Base-by-base conservation (phyloP, 2,329 filamentous ascomycete genomes). In the Aureobasidium subglaciale region DNA sequence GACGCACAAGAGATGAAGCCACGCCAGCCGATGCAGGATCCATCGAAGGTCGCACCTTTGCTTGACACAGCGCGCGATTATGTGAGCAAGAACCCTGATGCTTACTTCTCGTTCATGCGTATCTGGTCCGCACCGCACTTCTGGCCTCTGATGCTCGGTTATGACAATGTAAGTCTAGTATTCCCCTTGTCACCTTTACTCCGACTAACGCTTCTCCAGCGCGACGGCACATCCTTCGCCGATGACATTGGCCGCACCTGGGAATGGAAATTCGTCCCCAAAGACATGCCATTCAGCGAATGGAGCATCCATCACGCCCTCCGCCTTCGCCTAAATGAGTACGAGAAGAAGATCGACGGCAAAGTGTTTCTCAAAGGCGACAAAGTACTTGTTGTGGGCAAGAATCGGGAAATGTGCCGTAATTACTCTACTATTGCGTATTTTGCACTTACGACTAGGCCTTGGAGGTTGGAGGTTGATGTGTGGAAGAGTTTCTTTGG, bases 401-500 rank as follows among this genome's bases (percentile, higher is more conserved):
- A 64, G 37, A 68, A 75, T 58, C 65, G 71, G 61, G 61, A 65
- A n/a, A 73, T 77, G 27, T 60, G 74, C 58, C 63, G 70, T 56
- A 65, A 65, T 56, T 64, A 73, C 57, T 70, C 65, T 3, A 69
- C 67, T 16, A 73, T 69, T 0, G 71, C 71, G 0, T 71, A 71
- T 18, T 79, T 73, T 66, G 69, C 69, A n/a, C 63, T 78, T 16
- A 73, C 76, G 65, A 77, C 71, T 7, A 69, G 70, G 61, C 75
- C 76, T 13, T 78, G 75, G 75, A 66, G 73, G 55, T 60, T 73
- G 57, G 77, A 80, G 69, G 66, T 79, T 37, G 76, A 80, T 65
- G 68, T 77, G 41, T 78, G 74, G 75, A 73, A 72, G 65, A 78
- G 75, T 59, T 78, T 78, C 65, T 64, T 78, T 6, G 73, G 76